Percentiles rank a stretch among this genome's conserved stretches.
phyloP scores from a whole-genome alignment of 257 asterid genomes.

The Solanum sitiens region DNA sequence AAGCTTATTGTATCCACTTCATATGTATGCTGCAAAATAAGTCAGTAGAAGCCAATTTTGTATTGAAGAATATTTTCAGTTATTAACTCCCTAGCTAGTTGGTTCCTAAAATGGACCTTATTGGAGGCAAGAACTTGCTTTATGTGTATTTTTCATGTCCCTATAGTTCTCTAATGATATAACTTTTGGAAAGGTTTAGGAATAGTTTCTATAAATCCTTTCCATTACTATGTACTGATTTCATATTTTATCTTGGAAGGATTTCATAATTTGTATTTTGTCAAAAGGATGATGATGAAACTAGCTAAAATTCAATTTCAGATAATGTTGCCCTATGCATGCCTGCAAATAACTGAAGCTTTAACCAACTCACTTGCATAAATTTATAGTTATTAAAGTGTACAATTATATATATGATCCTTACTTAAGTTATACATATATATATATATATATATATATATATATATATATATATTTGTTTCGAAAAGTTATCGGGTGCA shows the following conservation, averaged over 20 bases:
- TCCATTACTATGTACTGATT: not conserved
- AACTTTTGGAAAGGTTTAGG: not conserved
- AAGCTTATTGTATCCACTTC: constrained; percentile 13
- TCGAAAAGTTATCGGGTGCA: no score
- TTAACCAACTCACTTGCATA: no score
- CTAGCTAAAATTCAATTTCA: not conserved
- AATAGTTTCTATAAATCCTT: not conserved
- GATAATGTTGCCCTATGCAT: not conserved
- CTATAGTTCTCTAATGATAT: not conserved
- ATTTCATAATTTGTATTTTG: not conserved
- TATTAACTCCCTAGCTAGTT: not conserved
- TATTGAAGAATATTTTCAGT: not conserved
- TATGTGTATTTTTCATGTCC: not conserved
- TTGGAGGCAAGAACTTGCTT: not conserved
- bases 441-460: no score
- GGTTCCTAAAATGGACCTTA: not conserved
- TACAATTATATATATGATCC: no score
- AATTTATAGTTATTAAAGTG: no score
- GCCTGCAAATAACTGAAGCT: not conserved
- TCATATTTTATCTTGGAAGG: not conserved
- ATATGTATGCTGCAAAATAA: not conserved
- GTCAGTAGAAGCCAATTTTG: not conserved
- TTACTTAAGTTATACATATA: no score
- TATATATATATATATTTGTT: no score
- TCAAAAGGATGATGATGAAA: not conserved